phyloP scores from a whole-genome alignment of 176 grass and related monocot species.

The Hyparrhenia diplandra region DNA sequence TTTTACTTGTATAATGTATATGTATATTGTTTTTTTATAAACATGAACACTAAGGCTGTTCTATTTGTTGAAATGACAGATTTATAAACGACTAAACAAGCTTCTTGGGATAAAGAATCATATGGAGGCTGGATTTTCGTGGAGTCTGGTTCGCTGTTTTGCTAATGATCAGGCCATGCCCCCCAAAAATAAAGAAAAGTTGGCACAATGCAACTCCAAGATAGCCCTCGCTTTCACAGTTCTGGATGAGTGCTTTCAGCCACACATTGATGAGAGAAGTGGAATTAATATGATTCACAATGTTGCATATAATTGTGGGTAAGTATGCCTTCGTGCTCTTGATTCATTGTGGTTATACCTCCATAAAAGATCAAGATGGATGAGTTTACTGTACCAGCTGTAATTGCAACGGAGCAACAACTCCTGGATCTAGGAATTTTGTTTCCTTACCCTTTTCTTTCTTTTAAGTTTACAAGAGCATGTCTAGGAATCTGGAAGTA shows the following conservation, averaged over 20 bases:
- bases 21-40: slow-evolving; percentile 13
- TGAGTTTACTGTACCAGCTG: slow-evolving; percentile 15
- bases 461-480: background rate
- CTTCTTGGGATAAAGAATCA: slow-evolving; percentile 83
- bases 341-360: background rate
- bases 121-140: slow-evolving; percentile 81
- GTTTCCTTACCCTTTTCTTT: background rate
- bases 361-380: slow-evolving; percentile 16
- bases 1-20: slow-evolving; percentile 28
- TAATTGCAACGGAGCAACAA: background rate
- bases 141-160: slow-evolving; percentile 78
- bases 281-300: slow-evolving; percentile 93
- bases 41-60: slow-evolving; percentile 2
- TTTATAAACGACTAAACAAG: slow-evolving; percentile 61
- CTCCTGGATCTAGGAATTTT: background rate
- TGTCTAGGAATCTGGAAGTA: background rate
- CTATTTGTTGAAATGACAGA: slow-evolving; percentile 35
- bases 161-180: slow-evolving; percentile 38
- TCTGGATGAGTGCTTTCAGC: slow-evolving; percentile 92
- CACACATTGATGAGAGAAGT: slow-evolving; percentile 77
- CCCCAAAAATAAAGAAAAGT: slow-evolving; percentile 30
- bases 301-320: slow-evolving; percentile 95
- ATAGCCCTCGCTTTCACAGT: slow-evolving; percentile 82
- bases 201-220: slow-evolving; percentile 73
- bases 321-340: slow-evolving; percentile 31